phyloP scores from a whole-genome alignment of 2,329 filamentous ascomycete genomes.

The Falciphora oryzae region DNA sequence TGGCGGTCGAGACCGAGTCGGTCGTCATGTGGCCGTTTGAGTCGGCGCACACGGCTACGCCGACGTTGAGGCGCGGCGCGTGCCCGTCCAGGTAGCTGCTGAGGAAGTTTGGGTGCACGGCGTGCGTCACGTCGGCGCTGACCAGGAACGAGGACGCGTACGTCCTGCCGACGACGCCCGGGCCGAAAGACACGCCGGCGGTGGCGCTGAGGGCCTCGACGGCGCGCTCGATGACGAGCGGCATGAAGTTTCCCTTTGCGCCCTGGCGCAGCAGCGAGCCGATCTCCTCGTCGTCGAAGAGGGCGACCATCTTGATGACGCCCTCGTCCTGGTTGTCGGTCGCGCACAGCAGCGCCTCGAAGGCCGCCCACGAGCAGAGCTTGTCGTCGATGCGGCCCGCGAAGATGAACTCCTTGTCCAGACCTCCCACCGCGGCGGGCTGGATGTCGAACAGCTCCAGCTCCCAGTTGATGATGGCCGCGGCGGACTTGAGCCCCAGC shows the following conservation, averaged over 20 bases:
- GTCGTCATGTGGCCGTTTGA: constrained; percentile 96
- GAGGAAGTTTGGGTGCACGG: constrained; percentile 91
- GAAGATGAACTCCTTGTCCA: constrained; percentile 92
- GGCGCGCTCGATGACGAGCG: constrained; percentile 72
- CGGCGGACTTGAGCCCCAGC: constrained; percentile 67
- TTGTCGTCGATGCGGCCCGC: constrained; percentile 96
- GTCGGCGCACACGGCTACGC: constrained; percentile 73
- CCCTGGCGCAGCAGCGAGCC: constrained; percentile 87
- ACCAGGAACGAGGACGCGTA: constrained; percentile 90
- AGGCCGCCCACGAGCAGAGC: constrained; percentile 88
- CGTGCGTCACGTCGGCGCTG: constrained; percentile 89
- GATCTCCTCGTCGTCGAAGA: constrained; percentile 97
- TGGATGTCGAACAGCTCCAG: constrained; percentile 91
- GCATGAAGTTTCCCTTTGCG: constrained; percentile 82
- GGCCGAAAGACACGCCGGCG: constrained; percentile 39
- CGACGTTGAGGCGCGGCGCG: constrained; percentile 81
- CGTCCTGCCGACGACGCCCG: constrained; percentile 67
- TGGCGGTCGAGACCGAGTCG: constrained; percentile 75
- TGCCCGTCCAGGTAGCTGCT: constrained; percentile 79
- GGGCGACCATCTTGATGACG: constrained; percentile 83
- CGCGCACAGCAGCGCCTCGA: constrained; percentile 73
- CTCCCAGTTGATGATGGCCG: constrained; percentile 88
- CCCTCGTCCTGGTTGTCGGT: constrained; percentile 51
- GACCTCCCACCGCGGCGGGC: constrained; percentile 73
- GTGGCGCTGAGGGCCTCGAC: constrained; percentile 60